Percentiles rank a stretch among this genome's conserved stretches.
Evolutionary conservation across 2,329 filamentous ascomycete species (phyloP).

Genomic region (Colletotrichum shisoi): DNA sequence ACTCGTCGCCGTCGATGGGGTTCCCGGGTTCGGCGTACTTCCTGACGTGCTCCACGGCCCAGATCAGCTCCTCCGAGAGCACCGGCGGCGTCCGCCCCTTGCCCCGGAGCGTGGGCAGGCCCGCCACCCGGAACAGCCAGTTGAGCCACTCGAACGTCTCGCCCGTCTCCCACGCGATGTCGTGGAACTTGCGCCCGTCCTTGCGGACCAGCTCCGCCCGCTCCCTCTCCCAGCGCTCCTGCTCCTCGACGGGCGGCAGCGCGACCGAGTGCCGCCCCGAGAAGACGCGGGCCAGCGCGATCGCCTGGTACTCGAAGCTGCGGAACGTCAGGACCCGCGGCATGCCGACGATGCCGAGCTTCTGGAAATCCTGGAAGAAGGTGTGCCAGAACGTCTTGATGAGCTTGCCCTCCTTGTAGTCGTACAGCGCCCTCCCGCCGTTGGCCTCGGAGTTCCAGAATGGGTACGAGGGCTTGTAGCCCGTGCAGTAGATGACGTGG

Average conservation of each 20-base stretch:
- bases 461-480: constrained; percentile 55
- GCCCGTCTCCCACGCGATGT: constrained; percentile 60
- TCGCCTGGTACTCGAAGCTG: constrained; percentile 64
- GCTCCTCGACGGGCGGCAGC: constrained; percentile 52
- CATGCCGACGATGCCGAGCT: constrained; percentile 60
- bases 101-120: constrained; percentile 57
- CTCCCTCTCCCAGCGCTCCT: constrained; percentile 57
- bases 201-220: constrained; percentile 46
- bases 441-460: constrained; percentile 59
- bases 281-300: constrained; percentile 61
- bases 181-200: constrained; percentile 58
- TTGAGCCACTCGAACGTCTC: constrained; percentile 60
- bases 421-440: constrained; percentile 56
- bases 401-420: constrained; percentile 58
- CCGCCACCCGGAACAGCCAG: constrained; percentile 58
- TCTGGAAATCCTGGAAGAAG: constrained; percentile 58
- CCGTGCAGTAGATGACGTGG: constrained; percentile 54
- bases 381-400: constrained; percentile 60
- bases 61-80: constrained; percentile 53
- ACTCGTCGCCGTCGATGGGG: background rate
- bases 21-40: constrained; percentile 56
- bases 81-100: constrained; percentile 58
- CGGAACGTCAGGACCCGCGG: constrained; percentile 62
- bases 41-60: constrained; percentile 58
- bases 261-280: constrained; percentile 50